A percentile compares a stretch with the other conserved stretches of the same genome.
Evolutionary conservation across 1,284 basidiomycete genomes (phyloP).

Genomic region (Sporisorium reilianum): DNA sequence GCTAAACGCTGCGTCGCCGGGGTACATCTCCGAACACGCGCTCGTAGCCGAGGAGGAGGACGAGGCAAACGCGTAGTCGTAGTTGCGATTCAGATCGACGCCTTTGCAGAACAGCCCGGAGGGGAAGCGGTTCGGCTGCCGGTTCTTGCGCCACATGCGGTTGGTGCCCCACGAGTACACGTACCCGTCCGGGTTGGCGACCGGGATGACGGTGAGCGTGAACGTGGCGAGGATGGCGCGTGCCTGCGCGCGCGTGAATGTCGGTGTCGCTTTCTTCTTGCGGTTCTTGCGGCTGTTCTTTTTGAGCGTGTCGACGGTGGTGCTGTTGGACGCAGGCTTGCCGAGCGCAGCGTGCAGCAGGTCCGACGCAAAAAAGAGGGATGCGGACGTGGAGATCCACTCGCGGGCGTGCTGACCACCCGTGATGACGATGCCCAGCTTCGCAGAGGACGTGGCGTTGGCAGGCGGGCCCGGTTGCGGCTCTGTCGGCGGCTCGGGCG

Average conservation of each 20-base stretch:
- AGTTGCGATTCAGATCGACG: slow-evolving; percentile 80
- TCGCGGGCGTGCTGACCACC: slow-evolving; percentile 45
- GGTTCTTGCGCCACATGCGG: slow-evolving; percentile 86
- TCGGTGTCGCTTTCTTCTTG: slow-evolving; percentile 9
- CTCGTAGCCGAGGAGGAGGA: not conserved
- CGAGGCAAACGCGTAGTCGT: slow-evolving; percentile 73
- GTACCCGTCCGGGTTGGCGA: slow-evolving; percentile 87
- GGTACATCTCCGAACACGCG: slow-evolving; percentile 46
- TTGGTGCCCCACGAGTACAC: slow-evolving; percentile 76
- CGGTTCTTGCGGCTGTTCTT: slow-evolving; percentile 9
- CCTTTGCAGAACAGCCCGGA: slow-evolving; percentile 73
- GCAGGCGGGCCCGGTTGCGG: slow-evolving; percentile 17
- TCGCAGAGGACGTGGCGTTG: slow-evolving; percentile 6
- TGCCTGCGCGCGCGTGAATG: slow-evolving; percentile 26
- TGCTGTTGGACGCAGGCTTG: not conserved
- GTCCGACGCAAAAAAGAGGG: slow-evolving; percentile 75
- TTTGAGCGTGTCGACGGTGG: not conserved
- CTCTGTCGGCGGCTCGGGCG: slow-evolving; percentile 1
- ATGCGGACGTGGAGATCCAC: slow-evolving; percentile 84
- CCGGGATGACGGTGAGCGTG: slow-evolving; percentile 81
- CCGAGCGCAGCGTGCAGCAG: slow-evolving; percentile 26
- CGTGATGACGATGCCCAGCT: slow-evolving; percentile 39
- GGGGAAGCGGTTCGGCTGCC: slow-evolving; percentile 71
- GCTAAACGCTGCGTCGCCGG: slow-evolving; percentile 71
- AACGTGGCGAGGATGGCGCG: slow-evolving; percentile 74